Evolutionary conservation across 495 filamentous ascomycete species (phyloP).

Genomic region (Aspergillus coremiiformis): DNA sequence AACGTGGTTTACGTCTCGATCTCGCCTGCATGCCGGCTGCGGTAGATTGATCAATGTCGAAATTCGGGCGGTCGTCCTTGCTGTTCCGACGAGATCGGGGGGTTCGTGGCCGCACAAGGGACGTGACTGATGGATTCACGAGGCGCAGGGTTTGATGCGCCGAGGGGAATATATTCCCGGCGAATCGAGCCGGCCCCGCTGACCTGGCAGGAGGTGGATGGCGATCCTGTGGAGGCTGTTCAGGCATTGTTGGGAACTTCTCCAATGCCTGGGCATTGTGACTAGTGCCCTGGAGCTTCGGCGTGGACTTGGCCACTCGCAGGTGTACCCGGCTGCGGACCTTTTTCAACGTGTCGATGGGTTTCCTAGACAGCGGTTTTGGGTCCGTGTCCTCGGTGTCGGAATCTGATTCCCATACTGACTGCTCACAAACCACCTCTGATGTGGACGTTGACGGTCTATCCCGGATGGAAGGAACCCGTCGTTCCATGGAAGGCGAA

Average conservation of each 20-base stretch:
- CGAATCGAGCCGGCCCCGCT: constrained; percentile 18
- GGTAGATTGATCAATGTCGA: constrained; percentile 32
- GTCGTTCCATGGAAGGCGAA: constrained; percentile 31
- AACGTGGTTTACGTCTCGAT: constrained; percentile 31
- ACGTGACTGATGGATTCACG: constrained; percentile 36
- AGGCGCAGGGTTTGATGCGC: constrained; percentile 32
- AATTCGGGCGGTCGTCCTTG: constrained; percentile 14
- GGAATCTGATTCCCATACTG: constrained; percentile 43
- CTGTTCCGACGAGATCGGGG: constrained; percentile 27
- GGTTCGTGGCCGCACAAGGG: constrained; percentile 19
- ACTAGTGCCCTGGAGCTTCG: constrained; percentile 23
- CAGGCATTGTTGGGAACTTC: constrained; percentile 30
- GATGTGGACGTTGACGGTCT: constrained; percentile 38
- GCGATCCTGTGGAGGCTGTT: constrained; percentile 11
- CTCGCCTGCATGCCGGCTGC: constrained; percentile 37
- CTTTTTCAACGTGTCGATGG: constrained; percentile 41
- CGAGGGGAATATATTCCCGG: constrained; percentile 21
- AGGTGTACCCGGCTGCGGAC: constrained; percentile 43
- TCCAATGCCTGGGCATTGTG: constrained; percentile 12
- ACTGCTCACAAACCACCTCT: constrained; percentile 36
- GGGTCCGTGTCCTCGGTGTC: constrained; percentile 33
- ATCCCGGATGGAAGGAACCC: constrained; percentile 31
- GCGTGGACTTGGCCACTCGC: constrained; percentile 37
- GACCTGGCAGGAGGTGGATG: constrained; percentile 7
- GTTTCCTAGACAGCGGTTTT: constrained; percentile 34